phyloP scores from a whole-genome alignment of 345 rosid genomes.

The Zanthoxylum bungeanum region DNA sequence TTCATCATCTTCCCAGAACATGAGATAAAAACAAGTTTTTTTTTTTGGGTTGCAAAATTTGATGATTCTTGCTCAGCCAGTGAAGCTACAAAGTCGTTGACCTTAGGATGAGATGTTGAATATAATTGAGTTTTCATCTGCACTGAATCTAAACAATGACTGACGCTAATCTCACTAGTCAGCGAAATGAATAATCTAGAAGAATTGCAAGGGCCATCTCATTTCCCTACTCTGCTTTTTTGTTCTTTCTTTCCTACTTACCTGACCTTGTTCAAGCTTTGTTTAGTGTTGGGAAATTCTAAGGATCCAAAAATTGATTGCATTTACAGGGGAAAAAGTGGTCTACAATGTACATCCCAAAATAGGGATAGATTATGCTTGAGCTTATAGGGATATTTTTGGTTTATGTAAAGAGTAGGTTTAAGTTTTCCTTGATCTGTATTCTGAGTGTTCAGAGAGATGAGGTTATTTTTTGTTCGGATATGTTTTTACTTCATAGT shows the following conservation, averaged over 20 bases:
- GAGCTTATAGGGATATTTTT: neutral
- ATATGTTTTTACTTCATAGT: neutral
- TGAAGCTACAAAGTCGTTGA: neutral
- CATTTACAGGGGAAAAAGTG: neutral
- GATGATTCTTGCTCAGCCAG: neutral
- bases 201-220: neutral
- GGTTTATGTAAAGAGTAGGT: neutral
- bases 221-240: neutral
- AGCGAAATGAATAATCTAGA: neutral
- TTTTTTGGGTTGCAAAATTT: neutral
- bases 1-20: neutral
- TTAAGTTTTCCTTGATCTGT: neutral
- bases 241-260: neutral
- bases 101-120: neutral
- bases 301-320: neutral
- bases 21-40: neutral
- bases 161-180: neutral
- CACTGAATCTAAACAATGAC: neutral
- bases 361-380: neutral
- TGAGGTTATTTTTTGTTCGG: neutral
- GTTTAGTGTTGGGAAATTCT: neutral
- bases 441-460: neutral
- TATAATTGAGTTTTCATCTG: neutral
- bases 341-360: neutral
- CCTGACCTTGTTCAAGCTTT: neutral